phyloP scores from a whole-genome alignment of 345 rosid species.

The Populus deltoides region DNA sequence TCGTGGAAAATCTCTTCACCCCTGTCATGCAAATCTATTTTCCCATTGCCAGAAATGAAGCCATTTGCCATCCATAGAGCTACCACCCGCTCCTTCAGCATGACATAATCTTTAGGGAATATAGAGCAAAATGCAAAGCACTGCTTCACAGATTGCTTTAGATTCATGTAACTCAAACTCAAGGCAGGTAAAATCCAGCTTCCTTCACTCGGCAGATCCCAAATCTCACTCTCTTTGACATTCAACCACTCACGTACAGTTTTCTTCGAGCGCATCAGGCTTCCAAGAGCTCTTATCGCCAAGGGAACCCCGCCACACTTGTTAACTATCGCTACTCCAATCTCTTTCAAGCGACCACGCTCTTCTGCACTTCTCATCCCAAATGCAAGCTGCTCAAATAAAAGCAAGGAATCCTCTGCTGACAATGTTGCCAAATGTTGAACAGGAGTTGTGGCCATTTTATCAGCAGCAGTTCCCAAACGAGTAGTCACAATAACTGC shows the following conservation, averaged over 20 bases:
- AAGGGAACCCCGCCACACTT: conserved; percentile 20
- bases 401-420: conserved; percentile 7
- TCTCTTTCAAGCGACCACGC: not conserved
- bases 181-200: not conserved
- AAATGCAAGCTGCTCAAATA: conserved; percentile 9
- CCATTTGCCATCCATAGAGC: conserved; percentile 35
- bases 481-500: not conserved
- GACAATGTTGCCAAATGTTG: not conserved
- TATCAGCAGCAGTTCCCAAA: not conserved
- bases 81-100: not conserved
- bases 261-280: conserved; percentile 7
- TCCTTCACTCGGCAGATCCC: conserved; percentile 8
- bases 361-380: not conserved
- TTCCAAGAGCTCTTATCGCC: conserved; percentile 11
- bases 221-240: conserved; percentile 10
- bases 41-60: not conserved
- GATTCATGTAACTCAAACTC: conserved; percentile 5
- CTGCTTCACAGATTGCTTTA: not conserved
- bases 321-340: conserved; percentile 10
- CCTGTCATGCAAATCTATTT: conserved; percentile 2
- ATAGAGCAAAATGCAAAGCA: conserved; percentile 9
- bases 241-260: conserved; percentile 5
- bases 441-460: not conserved
- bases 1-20: conserved; percentile 19
- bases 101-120: not conserved